These are phyloP conservation scores for Cruciata laevipes DNA, from an alignment of 257 asterid genomes.

Conservation along the genomic window DNA sequence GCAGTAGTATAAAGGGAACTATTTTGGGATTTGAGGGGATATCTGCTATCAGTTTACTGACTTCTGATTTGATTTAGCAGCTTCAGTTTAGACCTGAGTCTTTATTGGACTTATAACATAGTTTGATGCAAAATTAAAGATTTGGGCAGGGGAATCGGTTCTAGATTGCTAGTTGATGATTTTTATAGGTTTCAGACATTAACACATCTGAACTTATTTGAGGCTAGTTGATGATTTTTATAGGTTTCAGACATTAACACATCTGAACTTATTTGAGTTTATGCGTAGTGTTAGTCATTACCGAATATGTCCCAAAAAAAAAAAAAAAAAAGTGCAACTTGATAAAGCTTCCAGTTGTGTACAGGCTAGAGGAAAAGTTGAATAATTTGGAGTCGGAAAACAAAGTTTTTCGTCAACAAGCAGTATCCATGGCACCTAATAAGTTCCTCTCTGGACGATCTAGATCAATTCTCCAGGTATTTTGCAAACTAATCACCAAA, in stretches of 20 bases:
- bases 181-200: not conserved
- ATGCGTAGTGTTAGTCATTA: not conserved
- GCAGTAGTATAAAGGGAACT: not conserved
- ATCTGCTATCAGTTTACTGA: not conserved
- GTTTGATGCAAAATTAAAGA: not conserved
- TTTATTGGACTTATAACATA: not conserved
- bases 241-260: not conserved
- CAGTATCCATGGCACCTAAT: slow-evolving; percentile 89
- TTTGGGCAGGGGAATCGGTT: not conserved
- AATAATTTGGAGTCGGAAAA: slow-evolving; percentile 84
- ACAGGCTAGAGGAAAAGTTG: slow-evolving; percentile 91
- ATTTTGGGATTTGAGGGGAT: not conserved
- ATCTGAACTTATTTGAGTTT: not conserved
- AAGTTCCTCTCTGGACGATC: slow-evolving; percentile 95
- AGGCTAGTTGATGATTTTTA: not conserved
- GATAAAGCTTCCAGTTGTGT: slow-evolving; percentile 8
- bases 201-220: not conserved
- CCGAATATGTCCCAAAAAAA: not conserved
- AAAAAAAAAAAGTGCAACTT: not conserved
- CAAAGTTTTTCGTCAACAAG: slow-evolving; percentile 98
- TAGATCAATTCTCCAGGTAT: slow-evolving; percentile 91
- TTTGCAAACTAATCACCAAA: slow-evolving; percentile 6
- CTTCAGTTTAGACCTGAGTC: not conserved
- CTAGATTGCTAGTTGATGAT: slow-evolving; percentile 1
- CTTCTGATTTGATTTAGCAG: not conserved